Evolutionary conservation across 2,329 filamentous ascomycete genomes (phyloP).

Genomic region (Eutypa lata): DNA sequence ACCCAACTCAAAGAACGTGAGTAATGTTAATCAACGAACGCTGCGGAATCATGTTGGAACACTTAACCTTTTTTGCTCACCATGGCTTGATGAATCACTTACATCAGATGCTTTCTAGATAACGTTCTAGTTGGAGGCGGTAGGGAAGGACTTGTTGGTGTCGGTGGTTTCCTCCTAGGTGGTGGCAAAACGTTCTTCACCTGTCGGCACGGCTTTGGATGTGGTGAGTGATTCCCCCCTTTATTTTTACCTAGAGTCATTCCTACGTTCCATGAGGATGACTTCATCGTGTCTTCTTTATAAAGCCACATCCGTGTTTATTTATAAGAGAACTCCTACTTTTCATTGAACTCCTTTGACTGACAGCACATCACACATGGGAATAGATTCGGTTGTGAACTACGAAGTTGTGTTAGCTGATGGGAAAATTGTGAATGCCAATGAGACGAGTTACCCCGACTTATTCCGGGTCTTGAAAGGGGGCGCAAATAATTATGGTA

Average conservation of each 20-base stretch:
- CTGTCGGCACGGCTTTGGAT: not conserved
- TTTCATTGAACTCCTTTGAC: too few relatives aligned
- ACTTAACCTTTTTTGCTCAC: not conserved
- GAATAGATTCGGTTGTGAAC: conserved; percentile 9
- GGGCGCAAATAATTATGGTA: too few relatives aligned
- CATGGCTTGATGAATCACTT: not conserved
- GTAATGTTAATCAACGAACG: not conserved
- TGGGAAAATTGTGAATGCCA: too few relatives aligned
- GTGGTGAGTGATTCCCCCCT: not conserved
- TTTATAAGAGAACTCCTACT: too few relatives aligned
- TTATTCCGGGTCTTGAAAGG: too few relatives aligned
- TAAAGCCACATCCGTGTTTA: too few relatives aligned
- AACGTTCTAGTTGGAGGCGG: not conserved
- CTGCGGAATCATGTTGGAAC: not conserved
- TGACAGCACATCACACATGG: not conserved
- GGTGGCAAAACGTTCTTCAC: not conserved
- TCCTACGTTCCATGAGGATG: not conserved
- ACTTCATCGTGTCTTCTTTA: too few relatives aligned
- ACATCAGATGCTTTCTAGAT: not conserved
- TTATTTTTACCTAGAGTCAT: too few relatives aligned
- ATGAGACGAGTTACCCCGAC: too few relatives aligned
- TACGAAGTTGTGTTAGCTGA: too few relatives aligned
- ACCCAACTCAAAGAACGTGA: not conserved
- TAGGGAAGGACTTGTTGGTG: not conserved
- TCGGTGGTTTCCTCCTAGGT: not conserved